Conservation (phyloP, 768 basidiomycete species). For the Hysterangium stoloniferum region DNA sequence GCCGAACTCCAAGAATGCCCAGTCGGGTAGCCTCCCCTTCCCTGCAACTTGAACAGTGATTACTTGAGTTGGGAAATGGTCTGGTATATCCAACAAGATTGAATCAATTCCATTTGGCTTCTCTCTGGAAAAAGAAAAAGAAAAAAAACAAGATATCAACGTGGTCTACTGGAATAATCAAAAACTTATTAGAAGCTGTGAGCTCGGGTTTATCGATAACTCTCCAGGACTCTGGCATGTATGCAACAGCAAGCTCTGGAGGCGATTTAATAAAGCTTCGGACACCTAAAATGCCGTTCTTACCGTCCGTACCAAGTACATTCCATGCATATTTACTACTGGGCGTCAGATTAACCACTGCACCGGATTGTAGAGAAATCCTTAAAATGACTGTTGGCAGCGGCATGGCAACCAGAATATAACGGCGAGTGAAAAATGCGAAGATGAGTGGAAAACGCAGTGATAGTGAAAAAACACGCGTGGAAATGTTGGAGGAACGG, state of each 20-base stretch:
- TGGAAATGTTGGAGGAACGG: no score
- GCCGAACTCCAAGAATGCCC: constrained; percentile 41
- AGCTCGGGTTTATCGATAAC: constrained; percentile 38
- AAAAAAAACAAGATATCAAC: background rate
- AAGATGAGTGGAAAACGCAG: no score
- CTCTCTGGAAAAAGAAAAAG: constrained; percentile 30
- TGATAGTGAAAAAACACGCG: no score
- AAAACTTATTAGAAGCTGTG: constrained; percentile 31
- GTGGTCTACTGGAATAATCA: background rate
- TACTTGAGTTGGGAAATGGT: constrained; percentile 42
- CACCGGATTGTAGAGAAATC: constrained; percentile 35
- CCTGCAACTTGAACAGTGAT: constrained; percentile 13
- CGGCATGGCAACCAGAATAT: no score
- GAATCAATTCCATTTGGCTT: constrained; percentile 33
- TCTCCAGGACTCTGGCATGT: constrained; percentile 29
- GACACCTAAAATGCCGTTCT: constrained; percentile 35
- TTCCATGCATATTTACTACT: constrained; percentile 40
- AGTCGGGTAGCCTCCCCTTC: constrained; percentile 40
- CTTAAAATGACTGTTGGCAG: no score
- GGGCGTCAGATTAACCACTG: constrained; percentile 38
- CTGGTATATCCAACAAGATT: constrained; percentile 41
- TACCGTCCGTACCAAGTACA: constrained; percentile 43
- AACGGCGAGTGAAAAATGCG: no score
- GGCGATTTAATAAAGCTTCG: constrained; percentile 43
- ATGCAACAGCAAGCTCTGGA: constrained; percentile 41